Percentiles rank a stretch among this genome's conserved stretches.
Conservation (phyloP, 108 stramenopile species). For the Cyclostephanos invisitatus region DNA sequence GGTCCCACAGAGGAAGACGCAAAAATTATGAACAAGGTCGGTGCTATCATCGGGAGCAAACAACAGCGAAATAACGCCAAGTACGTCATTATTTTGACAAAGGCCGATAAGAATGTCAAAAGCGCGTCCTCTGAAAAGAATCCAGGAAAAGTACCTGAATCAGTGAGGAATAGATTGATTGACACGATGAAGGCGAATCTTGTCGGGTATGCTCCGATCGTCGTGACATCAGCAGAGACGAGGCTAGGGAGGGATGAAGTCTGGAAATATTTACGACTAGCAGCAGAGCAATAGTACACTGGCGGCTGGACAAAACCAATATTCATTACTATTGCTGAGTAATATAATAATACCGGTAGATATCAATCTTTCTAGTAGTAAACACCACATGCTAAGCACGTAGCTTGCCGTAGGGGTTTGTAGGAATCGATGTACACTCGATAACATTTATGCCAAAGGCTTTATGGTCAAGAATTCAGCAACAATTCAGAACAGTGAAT, state of each 20-base stretch:
- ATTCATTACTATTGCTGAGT: background rate
- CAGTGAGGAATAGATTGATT: constrained; percentile 61
- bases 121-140: constrained; percentile 55
- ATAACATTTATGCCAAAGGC: no score
- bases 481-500: no score
- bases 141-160: constrained; percentile 66
- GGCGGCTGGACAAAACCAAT: background rate
- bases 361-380: no score
- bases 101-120: constrained; percentile 93
- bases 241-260: constrained; percentile 85
- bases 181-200: constrained; percentile 70
- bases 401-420: no score
- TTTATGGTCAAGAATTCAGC: no score
- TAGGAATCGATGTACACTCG: no score
- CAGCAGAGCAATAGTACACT: constrained; percentile 29
- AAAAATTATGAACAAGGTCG: constrained; percentile 84
- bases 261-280: constrained; percentile 74
- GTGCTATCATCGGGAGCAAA: constrained; percentile 44
- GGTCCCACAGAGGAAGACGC: constrained; percentile 91
- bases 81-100: constrained; percentile 92
- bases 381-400: no score
- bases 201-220: constrained; percentile 71
- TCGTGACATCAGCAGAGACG: constrained; percentile 82
- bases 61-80: constrained; percentile 49
- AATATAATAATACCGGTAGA: background rate